Conservation (phyloP, 2,329 filamentous ascomycete species). For the Ophiognomonia clavigignenti-juglandacearum region DNA sequence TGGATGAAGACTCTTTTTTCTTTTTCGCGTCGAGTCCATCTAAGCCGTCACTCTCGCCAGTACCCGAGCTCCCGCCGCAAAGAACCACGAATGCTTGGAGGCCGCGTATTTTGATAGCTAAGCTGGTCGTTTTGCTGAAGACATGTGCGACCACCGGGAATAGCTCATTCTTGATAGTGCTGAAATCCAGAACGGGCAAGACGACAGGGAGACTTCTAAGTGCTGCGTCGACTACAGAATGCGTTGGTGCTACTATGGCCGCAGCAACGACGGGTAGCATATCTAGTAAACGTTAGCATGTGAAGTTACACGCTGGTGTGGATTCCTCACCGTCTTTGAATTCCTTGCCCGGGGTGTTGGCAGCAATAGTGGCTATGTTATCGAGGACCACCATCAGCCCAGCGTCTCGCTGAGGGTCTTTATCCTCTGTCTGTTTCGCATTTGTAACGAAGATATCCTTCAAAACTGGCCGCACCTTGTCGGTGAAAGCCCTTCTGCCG, state of each 20-base stretch:
- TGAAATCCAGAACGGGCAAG: constrained; percentile 89
- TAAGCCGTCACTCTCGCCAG: constrained; percentile 61
- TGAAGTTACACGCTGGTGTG: neutral
- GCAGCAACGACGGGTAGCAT: constrained; percentile 81
- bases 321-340: constrained; percentile 76
- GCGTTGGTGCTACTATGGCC: constrained; percentile 83
- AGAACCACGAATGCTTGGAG: constrained; percentile 86
- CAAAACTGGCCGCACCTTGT: constrained; percentile 79
- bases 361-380: constrained; percentile 68
- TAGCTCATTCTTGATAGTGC: constrained; percentile 92
- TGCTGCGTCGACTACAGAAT: constrained; percentile 81
- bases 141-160: constrained; percentile 89
- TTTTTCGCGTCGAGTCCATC: constrained; percentile 61
- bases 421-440: constrained; percentile 58
- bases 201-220: constrained; percentile 73
- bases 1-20: constrained; percentile 62
- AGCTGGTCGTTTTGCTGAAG: constrained; percentile 87
- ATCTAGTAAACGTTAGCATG: constrained; percentile 45
- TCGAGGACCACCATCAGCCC: constrained; percentile 89
- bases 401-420: constrained; percentile 79
- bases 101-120: constrained; percentile 90
- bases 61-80: constrained; percentile 67
- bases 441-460: constrained; percentile 74
- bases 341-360: constrained; percentile 82
- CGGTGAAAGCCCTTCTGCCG: constrained; percentile 72